Percentiles rank a stretch among this genome's conserved stretches.
Conservation (phyloP, 768 basidiomycete genomes). For the Lentinula boryana region DNA sequence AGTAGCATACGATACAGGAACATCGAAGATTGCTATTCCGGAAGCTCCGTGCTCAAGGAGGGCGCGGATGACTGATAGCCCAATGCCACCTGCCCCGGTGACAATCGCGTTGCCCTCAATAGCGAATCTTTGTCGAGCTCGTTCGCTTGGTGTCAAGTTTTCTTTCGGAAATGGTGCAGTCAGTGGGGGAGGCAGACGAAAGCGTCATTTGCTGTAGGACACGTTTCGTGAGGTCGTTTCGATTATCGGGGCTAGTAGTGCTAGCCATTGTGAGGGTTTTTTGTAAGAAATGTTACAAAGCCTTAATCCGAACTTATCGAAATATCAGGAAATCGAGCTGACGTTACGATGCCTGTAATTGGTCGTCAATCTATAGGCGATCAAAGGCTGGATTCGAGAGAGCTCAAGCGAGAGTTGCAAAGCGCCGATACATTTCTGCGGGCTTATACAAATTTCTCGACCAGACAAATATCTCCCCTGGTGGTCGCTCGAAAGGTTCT, state of each 20-base stretch:
- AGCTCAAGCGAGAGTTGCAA: background rate
- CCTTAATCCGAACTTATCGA: background rate
- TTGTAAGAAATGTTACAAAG: background rate
- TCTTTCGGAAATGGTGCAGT: slow-evolving; percentile 17
- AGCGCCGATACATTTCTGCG: background rate
- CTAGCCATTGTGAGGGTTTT: background rate
- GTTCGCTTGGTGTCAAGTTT: slow-evolving; percentile 13
- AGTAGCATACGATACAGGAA: slow-evolving; percentile 17
- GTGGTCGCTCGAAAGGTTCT: too few relatives aligned
- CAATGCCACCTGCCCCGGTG: slow-evolving; percentile 36
- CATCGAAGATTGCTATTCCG: slow-evolving; percentile 26
- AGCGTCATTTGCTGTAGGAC: slow-evolving; percentile 25
- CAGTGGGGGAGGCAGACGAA: slow-evolving; percentile 22
- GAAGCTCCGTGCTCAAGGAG: slow-evolving; percentile 39
- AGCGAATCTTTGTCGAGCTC: slow-evolving; percentile 28
- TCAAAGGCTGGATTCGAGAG: background rate
- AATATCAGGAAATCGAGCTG: background rate
- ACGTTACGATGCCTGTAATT: background rate
- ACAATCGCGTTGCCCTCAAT: slow-evolving; percentile 37
- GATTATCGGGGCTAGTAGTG: background rate
- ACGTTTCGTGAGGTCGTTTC: slow-evolving; percentile 21
- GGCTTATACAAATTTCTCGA: background rate
- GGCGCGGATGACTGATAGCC: slow-evolving; percentile 28
- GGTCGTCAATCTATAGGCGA: background rate
- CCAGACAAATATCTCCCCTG: too few relatives aligned